phyloP scores from a whole-genome alignment of 805 yeast species.

The Metschnikowia hibisci region DNA sequence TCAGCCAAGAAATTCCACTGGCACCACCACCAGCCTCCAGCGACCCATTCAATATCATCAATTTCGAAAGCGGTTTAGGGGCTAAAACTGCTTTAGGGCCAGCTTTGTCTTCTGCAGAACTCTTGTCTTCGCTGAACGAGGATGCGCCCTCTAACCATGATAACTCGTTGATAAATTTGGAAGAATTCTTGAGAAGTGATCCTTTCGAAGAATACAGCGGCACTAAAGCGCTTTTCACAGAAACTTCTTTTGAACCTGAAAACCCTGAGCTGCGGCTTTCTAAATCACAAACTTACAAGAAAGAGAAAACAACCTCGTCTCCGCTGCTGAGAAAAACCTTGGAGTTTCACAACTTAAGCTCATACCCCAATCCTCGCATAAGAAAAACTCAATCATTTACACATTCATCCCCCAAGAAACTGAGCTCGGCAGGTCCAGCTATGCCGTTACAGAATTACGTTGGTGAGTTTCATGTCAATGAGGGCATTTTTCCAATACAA shows the following conservation, averaged over 20 bases:
- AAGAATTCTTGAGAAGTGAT: slow-evolving; percentile 3
- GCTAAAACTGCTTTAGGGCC: neutral
- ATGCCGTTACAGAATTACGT: slow-evolving; percentile 17
- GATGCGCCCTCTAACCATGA: neutral
- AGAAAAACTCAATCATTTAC: slow-evolving; percentile 11
- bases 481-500: slow-evolving; percentile 14
- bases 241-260: neutral
- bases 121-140: neutral
- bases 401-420: slow-evolving; percentile 1
- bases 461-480: slow-evolving; percentile 15
- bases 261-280: neutral
- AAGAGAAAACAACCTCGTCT: neutral
- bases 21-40: neutral
- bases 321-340: neutral
- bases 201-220: slow-evolving; percentile 1
- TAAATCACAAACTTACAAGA: neutral
- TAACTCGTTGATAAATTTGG: neutral
- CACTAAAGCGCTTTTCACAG: neutral
- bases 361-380: neutral
- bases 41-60: neutral
- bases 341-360: neutral
- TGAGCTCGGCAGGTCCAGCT: slow-evolving; percentile 6
- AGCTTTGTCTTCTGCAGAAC: neutral
- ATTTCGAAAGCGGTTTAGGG: neutral
- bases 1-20: neutral